Percentiles rank a stretch among this genome's conserved stretches.
Evolutionary conservation across 768 basidiomycete genomes (phyloP).

Genomic region (Trametes cinnabarina): DNA sequence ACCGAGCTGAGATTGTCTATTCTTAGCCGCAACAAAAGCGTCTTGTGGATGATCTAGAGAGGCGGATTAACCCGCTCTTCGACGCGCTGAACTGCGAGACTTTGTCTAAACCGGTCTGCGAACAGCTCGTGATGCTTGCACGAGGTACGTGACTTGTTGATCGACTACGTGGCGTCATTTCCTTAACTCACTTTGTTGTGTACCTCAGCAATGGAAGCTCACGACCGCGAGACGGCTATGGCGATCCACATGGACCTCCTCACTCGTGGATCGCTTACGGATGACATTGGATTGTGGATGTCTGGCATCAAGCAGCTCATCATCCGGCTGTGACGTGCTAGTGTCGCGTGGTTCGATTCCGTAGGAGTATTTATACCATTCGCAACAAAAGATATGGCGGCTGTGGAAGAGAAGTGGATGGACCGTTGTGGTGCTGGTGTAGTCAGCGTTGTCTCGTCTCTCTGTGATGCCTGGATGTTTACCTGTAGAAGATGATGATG

Average conservation of each 20-base stretch:
- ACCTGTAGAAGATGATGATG: conserved; percentile 3
- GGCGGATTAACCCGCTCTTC: conserved; percentile 81
- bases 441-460: conserved; percentile 15
- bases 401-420: neutral
- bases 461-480: conserved; percentile 14
- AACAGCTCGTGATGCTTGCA: conserved; percentile 67
- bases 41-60: conserved; percentile 82
- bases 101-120: conserved; percentile 65
- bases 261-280: conserved; percentile 72
- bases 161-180: neutral
- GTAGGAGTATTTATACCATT: conserved; percentile 7
- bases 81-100: conserved; percentile 92
- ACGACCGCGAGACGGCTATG: conserved; percentile 74
- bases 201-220: conserved; percentile 72
- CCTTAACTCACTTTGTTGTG: neutral
- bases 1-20: neutral
- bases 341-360: neutral
- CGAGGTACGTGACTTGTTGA: conserved; percentile 51
- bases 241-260: conserved; percentile 85
- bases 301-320: conserved; percentile 88
- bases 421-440: conserved; percentile 3
- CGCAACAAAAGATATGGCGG: conserved; percentile 8
- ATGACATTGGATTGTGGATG: conserved; percentile 87
- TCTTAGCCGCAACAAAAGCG: conserved; percentile 77
- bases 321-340: conserved; percentile 49